These are phyloP conservation scores for Monosporozyma yasuniensis DNA, from an alignment of 805 yeast genomes.

Conservation along the genomic window DNA sequence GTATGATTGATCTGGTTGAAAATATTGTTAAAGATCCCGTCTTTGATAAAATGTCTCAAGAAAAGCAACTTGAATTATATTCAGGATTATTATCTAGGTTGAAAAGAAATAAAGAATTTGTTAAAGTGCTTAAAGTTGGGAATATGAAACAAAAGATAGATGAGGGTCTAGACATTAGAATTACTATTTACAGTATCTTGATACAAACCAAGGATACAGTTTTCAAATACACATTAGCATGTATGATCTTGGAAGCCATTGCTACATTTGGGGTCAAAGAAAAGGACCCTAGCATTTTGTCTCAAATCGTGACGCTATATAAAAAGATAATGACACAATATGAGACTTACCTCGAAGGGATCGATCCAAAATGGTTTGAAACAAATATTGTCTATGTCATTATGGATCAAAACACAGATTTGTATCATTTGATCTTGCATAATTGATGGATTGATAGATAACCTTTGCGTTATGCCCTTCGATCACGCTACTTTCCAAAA, in stretches of 20 bases:
- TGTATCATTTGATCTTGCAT: neutral
- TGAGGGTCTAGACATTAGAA: conserved; percentile 16
- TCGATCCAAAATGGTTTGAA: conserved; percentile 1
- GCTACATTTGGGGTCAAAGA: conserved; percentile 10
- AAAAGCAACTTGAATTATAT: neutral
- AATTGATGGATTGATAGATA: neutral
- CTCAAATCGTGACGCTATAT: neutral
- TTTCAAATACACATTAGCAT: conserved; percentile 3
- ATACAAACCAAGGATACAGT: conserved; percentile 4
- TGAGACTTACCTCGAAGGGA: neutral
- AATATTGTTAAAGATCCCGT: neutral
- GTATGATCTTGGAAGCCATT: conserved; percentile 7
- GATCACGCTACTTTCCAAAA: neutral
- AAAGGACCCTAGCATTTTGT: conserved; percentile 7
- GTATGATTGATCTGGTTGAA: neutral
- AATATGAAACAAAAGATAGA: conserved; percentile 28
- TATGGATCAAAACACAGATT: neutral
- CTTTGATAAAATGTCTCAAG: neutral
- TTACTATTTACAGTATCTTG: conserved; percentile 11
- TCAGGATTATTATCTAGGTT: conserved; percentile 2
- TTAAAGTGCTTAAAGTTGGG: conserved; percentile 25
- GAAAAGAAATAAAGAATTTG: conserved; percentile 19
- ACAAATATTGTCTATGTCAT: neutral
- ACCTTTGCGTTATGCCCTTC: neutral
- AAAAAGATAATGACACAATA: neutral